These are phyloP conservation scores for Usnea hakonensis DNA, from an alignment of 495 filamentous ascomycete genomes.

Conservation along the genomic window DNA sequence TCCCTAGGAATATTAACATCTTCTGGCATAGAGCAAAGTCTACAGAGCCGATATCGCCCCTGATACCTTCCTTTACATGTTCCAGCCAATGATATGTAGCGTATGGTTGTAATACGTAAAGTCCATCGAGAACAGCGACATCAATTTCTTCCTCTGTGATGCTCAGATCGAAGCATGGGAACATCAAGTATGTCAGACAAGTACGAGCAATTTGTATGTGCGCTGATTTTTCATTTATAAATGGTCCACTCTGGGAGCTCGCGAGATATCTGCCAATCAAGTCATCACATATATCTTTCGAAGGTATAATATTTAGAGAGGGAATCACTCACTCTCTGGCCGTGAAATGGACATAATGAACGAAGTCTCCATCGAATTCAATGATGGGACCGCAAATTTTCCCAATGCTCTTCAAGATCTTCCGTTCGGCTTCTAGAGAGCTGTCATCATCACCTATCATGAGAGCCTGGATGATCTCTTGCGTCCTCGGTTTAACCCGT, in stretches of 20 bases:
- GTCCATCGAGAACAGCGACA: background rate
- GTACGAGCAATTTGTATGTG: background rate
- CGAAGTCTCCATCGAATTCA: slow-evolving; percentile 1
- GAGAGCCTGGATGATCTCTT: slow-evolving; percentile 5
- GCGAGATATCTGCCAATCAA: background rate
- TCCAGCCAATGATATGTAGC: slow-evolving; percentile 8
- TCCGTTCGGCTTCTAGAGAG: background rate
- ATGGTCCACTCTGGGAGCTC: slow-evolving; percentile 1
- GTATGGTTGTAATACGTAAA: slow-evolving; percentile 8
- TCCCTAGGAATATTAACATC: background rate
- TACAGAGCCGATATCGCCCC: background rate
- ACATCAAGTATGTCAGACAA: slow-evolving; percentile 10
- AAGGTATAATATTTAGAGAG: background rate
- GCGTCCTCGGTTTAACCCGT: background rate
- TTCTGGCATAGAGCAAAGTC: slow-evolving; percentile 6
- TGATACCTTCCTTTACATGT: background rate
- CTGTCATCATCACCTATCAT: background rate
- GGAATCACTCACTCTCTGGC: slow-evolving; percentile 3
- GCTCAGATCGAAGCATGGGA: slow-evolving; percentile 6
- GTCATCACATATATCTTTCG: background rate
- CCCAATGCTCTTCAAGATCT: background rate
- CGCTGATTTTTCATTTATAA: slow-evolving; percentile 1
- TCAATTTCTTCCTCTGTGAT: background rate
- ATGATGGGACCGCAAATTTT: slow-evolving; percentile 7
- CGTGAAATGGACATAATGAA: slow-evolving; percentile 6